Evolutionary conservation across 2,329 filamentous ascomycete species (phyloP).

Genomic region (Colletotrichum sp.): DNA sequence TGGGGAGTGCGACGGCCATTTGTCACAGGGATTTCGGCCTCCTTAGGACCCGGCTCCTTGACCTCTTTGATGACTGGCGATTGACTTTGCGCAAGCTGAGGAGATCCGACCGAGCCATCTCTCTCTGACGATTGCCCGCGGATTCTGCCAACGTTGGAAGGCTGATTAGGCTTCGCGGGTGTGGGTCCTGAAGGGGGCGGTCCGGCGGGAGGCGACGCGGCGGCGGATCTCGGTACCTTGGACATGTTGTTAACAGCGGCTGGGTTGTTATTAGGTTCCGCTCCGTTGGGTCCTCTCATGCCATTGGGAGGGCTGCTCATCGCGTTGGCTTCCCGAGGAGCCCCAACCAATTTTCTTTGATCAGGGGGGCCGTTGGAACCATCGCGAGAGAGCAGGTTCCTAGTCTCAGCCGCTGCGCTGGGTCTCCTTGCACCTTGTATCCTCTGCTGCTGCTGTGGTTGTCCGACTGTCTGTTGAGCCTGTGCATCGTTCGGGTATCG

Average conservation of each 20-base stretch:
- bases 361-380: constrained; percentile 58
- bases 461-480: constrained; percentile 25
- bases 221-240: constrained; percentile 45
- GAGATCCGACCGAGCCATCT: constrained; percentile 37
- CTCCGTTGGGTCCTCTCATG: constrained; percentile 42
- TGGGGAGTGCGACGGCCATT: constrained; percentile 72
- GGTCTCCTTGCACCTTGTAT: constrained; percentile 45
- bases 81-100: constrained; percentile 36
- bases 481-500: constrained; percentile 85
- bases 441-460: constrained; percentile 42
- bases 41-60: constrained; percentile 29
- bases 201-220: constrained; percentile 38
- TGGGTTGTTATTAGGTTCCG: constrained; percentile 38
- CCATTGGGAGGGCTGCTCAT: constrained; percentile 46
- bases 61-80: constrained; percentile 49
- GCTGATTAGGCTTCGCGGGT: constrained; percentile 51
- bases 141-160: constrained; percentile 44
- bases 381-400: constrained; percentile 52
- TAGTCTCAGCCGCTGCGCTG: constrained; percentile 43
- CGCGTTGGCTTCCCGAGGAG: constrained; percentile 35
- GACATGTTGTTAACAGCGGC: constrained; percentile 37
- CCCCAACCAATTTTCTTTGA: constrained; percentile 51
- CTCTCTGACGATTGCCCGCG: constrained; percentile 58
- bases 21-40: constrained; percentile 55
- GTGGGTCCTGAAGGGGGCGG: constrained; percentile 62